A percentile compares a stretch with the other conserved stretches of the same genome.
Conservation (phyloP, 129 eudicot species). For the Artemisia annua region DNA sequence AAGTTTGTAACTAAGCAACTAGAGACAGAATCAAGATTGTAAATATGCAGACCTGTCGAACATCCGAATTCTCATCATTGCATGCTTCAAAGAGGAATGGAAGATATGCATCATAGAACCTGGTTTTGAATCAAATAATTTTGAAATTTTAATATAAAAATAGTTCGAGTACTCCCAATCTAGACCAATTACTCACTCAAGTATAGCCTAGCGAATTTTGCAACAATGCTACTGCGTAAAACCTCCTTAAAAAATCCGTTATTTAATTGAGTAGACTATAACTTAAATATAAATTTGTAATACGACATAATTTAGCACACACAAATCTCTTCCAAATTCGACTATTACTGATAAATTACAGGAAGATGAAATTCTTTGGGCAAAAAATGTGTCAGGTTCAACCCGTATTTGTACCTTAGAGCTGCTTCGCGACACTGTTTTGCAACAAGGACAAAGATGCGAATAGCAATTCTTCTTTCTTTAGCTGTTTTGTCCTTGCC, state of each 20-base stretch:
- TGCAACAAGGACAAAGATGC: slow-evolving; percentile 88
- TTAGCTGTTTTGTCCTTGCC: slow-evolving; percentile 85
- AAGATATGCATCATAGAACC: slow-evolving; percentile 85
- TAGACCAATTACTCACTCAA: too few species aligned
- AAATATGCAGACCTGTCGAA: slow-evolving; percentile 65
- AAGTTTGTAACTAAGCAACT: background rate
- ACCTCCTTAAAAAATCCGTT: too few species aligned
- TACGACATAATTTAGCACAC: too few species aligned
- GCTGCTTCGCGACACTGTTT: slow-evolving; percentile 90
- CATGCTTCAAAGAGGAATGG: slow-evolving; percentile 96
- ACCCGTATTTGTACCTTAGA: slow-evolving; percentile 41
- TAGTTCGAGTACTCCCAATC: too few species aligned
- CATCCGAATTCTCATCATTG: slow-evolving; percentile 90
- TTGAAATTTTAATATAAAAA: too few species aligned
- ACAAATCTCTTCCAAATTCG: too few species aligned
- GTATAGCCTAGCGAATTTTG: too few species aligned
- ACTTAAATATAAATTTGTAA: too few species aligned
- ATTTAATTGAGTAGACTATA: too few species aligned
- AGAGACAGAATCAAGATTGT: background rate
- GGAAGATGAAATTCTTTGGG: too few species aligned
- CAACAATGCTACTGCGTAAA: too few species aligned
- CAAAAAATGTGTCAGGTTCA: background rate
- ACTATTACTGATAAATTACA: too few species aligned
- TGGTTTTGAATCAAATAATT: slow-evolving; percentile 22
- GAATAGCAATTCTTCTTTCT: slow-evolving; percentile 91